phyloP scores from a whole-genome alignment of 1,284 basidiomycete species.

The Rhodotorula sp. region DNA sequence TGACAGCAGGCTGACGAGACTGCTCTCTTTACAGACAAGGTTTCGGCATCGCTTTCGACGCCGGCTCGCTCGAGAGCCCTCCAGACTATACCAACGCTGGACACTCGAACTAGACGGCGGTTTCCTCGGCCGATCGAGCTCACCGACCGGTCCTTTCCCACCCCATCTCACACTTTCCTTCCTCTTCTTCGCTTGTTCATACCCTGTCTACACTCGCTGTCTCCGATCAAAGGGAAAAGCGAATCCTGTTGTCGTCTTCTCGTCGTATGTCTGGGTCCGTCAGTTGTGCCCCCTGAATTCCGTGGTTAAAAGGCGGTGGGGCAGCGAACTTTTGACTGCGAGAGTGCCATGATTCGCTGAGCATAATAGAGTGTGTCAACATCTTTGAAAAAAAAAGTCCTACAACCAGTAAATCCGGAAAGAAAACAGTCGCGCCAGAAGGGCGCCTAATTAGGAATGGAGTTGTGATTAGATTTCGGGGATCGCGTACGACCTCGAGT shows the following conservation, averaged over 20 bases:
- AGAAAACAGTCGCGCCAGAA: background rate
- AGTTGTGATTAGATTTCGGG: constrained; percentile 18
- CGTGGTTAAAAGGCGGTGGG: too few relatives aligned
- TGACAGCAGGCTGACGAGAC: too few relatives aligned
- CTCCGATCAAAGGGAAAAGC: too few relatives aligned
- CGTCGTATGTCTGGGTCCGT: background rate
- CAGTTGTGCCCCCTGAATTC: too few relatives aligned
- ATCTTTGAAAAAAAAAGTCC: background rate
- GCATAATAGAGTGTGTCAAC: background rate
- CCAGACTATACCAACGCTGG: background rate
- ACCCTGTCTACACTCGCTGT: background rate
- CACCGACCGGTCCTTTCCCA: background rate
- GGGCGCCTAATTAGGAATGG: background rate
- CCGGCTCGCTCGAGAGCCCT: background rate
- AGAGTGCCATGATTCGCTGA: too few relatives aligned
- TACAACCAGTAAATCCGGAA: background rate
- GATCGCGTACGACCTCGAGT: constrained; percentile 23
- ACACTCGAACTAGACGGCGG: too few relatives aligned
- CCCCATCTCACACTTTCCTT: background rate
- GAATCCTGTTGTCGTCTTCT: background rate
- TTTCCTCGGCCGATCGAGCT: background rate
- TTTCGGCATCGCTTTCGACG: constrained; percentile 14
- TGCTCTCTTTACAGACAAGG: constrained; percentile 12
- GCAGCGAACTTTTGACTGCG: too few relatives aligned
- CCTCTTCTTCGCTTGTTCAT: background rate